Conservation (phyloP, 306 rosid genomes). For the Crotalaria pallida region DNA sequence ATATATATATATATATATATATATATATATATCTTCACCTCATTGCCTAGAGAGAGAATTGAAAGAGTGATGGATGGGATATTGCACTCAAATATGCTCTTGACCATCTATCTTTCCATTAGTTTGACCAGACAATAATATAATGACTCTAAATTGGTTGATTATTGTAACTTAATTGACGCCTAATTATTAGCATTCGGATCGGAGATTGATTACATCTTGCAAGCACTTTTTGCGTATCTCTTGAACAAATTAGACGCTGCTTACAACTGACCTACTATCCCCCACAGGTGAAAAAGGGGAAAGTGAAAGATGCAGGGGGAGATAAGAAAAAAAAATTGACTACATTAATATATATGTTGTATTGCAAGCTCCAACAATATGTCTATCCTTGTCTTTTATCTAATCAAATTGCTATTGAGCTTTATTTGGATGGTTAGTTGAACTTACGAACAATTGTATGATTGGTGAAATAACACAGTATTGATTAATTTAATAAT, state of each 20-base stretch:
- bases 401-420: background rate
- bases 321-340: too few relatives aligned
- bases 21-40: constrained; percentile 31
- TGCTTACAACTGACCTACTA: constrained; percentile 4
- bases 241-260: constrained; percentile 17
- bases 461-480: background rate
- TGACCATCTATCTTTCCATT: constrained; percentile 41
- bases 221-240: background rate
- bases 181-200: constrained; percentile 26
- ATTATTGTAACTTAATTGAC: constrained; percentile 30
- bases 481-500: background rate
- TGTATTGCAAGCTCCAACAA: constrained; percentile 16
- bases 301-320: constrained; percentile 17
- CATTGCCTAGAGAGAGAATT: constrained; percentile 28
- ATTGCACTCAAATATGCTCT: constrained; percentile 64
- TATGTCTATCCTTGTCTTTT: constrained; percentile 3
- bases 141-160: constrained; percentile 22
- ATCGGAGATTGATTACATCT: background rate
- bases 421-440: background rate
- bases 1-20: too few relatives aligned
- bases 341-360: too few relatives aligned
- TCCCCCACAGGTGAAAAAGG: background rate
- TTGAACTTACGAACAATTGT: background rate
- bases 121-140: constrained; percentile 45
- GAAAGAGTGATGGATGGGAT: constrained; percentile 36